Evolutionary conservation across 2,329 filamentous ascomycete genomes (phyloP).

Genomic region (Trichoderma endophyticum): DNA sequence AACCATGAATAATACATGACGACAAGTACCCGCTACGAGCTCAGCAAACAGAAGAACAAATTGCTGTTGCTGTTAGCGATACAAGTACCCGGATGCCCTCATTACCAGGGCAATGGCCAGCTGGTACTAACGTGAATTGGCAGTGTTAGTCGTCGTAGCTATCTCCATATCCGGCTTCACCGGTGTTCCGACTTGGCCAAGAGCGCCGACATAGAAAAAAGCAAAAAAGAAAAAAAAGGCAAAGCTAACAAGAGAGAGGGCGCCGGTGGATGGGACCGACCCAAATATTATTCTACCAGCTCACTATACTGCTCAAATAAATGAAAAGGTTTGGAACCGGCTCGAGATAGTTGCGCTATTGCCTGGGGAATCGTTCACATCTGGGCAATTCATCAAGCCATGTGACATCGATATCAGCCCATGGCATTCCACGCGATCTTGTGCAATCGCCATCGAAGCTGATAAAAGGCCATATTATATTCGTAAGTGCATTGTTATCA

Average conservation of each 20-base stretch:
- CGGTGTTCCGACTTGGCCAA: constrained; percentile 1
- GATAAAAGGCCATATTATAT: background rate
- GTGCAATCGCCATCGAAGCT: background rate
- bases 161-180: constrained; percentile 12
- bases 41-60: background rate
- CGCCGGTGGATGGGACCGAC: background rate
- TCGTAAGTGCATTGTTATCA: constrained; percentile 10
- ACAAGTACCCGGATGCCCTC: background rate
- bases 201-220: background rate
- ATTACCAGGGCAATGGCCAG: background rate
- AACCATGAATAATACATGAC: background rate
- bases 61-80: background rate
- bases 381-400: background rate
- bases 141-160: background rate
- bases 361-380: background rate
- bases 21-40: background rate
- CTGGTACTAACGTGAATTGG: background rate
- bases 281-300: background rate
- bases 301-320: background rate
- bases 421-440: background rate
- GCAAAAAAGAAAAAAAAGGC: background rate
- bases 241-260: background rate
- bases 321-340: constrained; percentile 1
- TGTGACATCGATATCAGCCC: constrained; percentile 16
- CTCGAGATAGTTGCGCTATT: background rate